Percentiles rank a stretch among this genome's conserved stretches.
phyloP scores from a whole-genome alignment of 2,329 filamentous ascomycete species.

The Arthrinium puccinioides region DNA sequence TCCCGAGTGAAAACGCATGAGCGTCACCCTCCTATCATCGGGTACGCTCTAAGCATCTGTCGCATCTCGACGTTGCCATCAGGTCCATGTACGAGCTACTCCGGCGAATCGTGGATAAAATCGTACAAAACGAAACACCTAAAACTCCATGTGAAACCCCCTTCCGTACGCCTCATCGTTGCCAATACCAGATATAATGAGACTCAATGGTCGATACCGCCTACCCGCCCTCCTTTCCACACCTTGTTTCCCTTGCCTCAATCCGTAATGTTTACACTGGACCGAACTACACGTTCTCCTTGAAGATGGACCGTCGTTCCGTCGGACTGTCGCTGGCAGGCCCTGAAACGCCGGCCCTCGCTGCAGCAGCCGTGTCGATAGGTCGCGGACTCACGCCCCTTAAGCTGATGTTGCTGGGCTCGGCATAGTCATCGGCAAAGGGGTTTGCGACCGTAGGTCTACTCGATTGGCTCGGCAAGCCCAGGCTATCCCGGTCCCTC shows the following conservation, averaged over 20 bases:
- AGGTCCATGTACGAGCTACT: no score
- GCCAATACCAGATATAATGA: no score
- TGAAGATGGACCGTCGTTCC: conserved; percentile 63
- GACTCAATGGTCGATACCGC: no score
- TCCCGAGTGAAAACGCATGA: background rate
- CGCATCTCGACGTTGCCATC: no score
- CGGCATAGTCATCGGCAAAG: conserved; percentile 60
- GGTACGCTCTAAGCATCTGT: no score
- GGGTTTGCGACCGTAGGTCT: conserved; percentile 45
- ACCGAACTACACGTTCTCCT: conserved; percentile 54
- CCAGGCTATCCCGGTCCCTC: conserved; percentile 26
- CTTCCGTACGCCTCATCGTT: no score
- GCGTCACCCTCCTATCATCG: background rate
- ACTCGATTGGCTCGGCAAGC: conserved; percentile 30
- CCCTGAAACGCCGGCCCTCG: conserved; percentile 23
- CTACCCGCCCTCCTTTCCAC: no score
- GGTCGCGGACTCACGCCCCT: conserved; percentile 71
- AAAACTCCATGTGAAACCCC: background rate
- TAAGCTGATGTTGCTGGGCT: conserved; percentile 53
- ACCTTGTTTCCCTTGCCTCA: no score
- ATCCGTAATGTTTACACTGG: no score
- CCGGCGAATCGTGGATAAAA: no score
- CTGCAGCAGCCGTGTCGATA: conserved; percentile 42
- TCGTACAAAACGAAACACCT: conserved; percentile 5
- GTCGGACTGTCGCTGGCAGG: conserved; percentile 49